Conservation (phyloP, 1,284 basidiomycete species). For the Apiotrichum porosum region DNA sequence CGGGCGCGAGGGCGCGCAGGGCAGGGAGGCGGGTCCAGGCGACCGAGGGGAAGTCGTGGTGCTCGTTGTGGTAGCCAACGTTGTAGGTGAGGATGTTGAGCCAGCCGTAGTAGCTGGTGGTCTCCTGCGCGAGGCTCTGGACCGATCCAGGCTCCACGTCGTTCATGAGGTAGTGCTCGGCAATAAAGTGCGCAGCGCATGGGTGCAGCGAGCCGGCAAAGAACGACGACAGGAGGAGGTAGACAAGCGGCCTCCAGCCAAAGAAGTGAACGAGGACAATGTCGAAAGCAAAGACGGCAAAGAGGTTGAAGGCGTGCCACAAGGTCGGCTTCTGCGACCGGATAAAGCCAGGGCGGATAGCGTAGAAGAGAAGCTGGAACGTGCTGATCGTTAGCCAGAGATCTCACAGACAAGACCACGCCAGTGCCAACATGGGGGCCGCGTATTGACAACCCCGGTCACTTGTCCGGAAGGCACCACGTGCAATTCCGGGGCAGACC, state of each 20-base stretch:
- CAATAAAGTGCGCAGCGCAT: slow-evolving; percentile 94
- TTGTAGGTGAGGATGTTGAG: slow-evolving; percentile 93
- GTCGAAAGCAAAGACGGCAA: slow-evolving; percentile 68
- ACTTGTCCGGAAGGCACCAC: too few relatives aligned
- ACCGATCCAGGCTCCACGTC: slow-evolving; percentile 20
- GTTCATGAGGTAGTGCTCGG: slow-evolving; percentile 92
- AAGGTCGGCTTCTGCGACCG: slow-evolving; percentile 71
- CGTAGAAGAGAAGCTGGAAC: slow-evolving; percentile 98
- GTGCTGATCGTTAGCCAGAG: slow-evolving; percentile 55
- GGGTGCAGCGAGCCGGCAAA: slow-evolving; percentile 95
- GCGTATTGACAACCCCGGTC: too few relatives aligned
- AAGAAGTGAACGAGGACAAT: slow-evolving; percentile 59
- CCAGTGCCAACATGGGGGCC: too few relatives aligned
- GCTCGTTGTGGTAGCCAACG: slow-evolving; percentile 97
- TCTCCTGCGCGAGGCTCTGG: slow-evolving; percentile 64
- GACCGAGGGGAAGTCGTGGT: slow-evolving; percentile 96
- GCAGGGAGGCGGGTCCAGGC: slow-evolving; percentile 92
- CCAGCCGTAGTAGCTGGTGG: slow-evolving; percentile 92
- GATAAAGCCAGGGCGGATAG: slow-evolving; percentile 90
- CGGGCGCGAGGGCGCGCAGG: slow-evolving; percentile 75
- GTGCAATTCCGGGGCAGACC: too few relatives aligned
- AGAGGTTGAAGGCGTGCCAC: slow-evolving; percentile 80
- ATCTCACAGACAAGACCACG: too few relatives aligned
- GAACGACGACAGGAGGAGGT: slow-evolving; percentile 82
- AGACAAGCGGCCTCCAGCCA: slow-evolving; percentile 67